These are phyloP conservation scores for Calonectria naviculata DNA, from an alignment of 2,329 filamentous ascomycete genomes.

Conservation along the genomic window DNA sequence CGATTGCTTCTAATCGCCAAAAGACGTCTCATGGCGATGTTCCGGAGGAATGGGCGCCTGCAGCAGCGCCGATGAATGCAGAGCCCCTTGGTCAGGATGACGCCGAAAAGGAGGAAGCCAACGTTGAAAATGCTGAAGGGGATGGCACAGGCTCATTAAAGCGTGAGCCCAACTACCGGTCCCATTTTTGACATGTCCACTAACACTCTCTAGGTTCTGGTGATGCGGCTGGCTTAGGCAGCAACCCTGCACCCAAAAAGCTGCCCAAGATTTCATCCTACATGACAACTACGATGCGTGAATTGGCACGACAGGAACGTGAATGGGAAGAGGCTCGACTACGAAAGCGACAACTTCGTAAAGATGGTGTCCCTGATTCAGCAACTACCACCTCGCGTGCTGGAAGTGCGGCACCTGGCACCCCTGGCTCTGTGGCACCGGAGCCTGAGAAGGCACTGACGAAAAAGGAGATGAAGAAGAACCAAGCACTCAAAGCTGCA, in stretches of 20 bases:
- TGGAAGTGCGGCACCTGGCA: constrained; percentile 68
- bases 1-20: constrained; percentile 77
- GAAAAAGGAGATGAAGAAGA: constrained; percentile 88
- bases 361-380: constrained; percentile 65
- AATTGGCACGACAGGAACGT: constrained; percentile 73
- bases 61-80: constrained; percentile 68
- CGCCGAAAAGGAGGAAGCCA: constrained; percentile 37
- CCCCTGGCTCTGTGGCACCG: constrained; percentile 71
- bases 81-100: constrained; percentile 48
- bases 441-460: constrained; percentile 77
- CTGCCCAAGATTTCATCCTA: constrained; percentile 62
- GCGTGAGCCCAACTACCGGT: constrained; percentile 57
- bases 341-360: constrained; percentile 73
- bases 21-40: constrained; percentile 83
- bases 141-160: constrained; percentile 68
- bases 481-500: constrained; percentile 78
- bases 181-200: constrained; percentile 13
- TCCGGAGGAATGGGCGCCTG: constrained; percentile 79
- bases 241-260: constrained; percentile 59
- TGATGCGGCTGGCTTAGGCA: constrained; percentile 44
- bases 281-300: constrained; percentile 66
- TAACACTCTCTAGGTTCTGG: constrained; percentile 51
- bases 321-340: constrained; percentile 79
- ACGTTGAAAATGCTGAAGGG: constrained; percentile 60
- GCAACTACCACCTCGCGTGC: constrained; percentile 60